phyloP scores from a whole-genome alignment of 345 rosid species.

The Cardamine resedifolia region DNA sequence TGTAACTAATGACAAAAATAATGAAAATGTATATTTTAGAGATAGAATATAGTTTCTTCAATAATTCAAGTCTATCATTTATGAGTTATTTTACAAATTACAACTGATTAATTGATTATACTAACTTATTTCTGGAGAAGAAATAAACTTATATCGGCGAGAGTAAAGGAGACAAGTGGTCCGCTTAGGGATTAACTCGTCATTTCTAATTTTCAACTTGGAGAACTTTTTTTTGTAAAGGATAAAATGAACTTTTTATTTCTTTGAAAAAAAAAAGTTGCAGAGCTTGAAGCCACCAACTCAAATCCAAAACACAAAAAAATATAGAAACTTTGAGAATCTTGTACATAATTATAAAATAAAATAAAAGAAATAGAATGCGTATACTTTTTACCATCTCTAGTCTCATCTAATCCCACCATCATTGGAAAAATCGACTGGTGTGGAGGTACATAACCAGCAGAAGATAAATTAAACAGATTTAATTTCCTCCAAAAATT shows the following conservation, averaged over 20 bases:
- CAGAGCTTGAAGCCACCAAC: not conserved
- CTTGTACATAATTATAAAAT: not conserved
- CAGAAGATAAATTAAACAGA: not conserved
- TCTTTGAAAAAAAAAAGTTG: not conserved
- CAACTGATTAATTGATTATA: too few relatives aligned
- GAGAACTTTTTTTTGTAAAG: not conserved
- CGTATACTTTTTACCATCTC: not conserved
- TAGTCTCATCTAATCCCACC: slow-evolving; percentile 15
- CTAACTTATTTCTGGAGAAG: too few relatives aligned
- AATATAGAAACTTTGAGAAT: not conserved
- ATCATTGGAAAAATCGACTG: slow-evolving; percentile 22
- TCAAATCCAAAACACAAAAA: not conserved
- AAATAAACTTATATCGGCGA: not conserved
- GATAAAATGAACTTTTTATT: not conserved
- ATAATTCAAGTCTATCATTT: too few relatives aligned
- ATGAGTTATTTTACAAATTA: not conserved
- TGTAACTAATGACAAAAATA: not conserved
- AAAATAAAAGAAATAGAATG: not conserved
- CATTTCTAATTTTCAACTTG: not conserved
- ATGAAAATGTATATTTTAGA: too few relatives aligned
- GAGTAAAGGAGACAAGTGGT: not conserved
- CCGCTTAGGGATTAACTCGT: not conserved
- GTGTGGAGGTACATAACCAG: not conserved
- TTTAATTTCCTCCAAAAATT: not conserved
- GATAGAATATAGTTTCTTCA: not conserved